Percentiles rank a stretch among this genome's conserved stretches.
These are phyloP conservation scores for Brassica rapa DNA, from an alignment of 345 rosid species.

Conservation along the genomic window DNA sequence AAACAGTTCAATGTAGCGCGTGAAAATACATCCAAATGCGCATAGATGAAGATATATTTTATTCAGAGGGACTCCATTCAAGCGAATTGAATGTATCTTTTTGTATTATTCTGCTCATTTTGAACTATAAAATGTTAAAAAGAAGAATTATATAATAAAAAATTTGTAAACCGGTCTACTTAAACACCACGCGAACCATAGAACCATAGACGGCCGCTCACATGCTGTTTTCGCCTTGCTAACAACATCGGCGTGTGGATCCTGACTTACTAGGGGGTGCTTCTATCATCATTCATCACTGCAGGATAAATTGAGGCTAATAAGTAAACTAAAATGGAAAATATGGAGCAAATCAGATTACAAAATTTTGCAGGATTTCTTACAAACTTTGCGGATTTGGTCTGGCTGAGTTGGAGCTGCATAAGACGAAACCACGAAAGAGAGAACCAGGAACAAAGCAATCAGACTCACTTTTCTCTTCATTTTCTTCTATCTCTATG, in stretches of 20 bases:
- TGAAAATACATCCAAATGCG: not conserved
- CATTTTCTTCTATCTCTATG: not conserved
- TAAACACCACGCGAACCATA: slow-evolving; percentile 1
- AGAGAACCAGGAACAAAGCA: slow-evolving; percentile 13
- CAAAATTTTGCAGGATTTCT: not conserved
- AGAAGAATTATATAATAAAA: not conserved
- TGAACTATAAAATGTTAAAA: not conserved
- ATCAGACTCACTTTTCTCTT: not conserved
- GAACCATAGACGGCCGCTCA: slow-evolving; percentile 2
- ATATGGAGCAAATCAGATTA: not conserved
- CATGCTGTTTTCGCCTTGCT: not conserved
- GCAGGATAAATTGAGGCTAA: not conserved
- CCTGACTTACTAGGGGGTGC: not conserved
- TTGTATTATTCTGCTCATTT: not conserved
- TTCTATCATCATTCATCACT: not conserved
- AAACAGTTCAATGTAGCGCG: too few relatives aligned
- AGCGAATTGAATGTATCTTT: not conserved
- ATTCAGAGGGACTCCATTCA: not conserved
- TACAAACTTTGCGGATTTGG: slow-evolving; percentile 15
- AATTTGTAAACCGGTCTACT: not conserved
- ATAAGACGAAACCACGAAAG: slow-evolving; percentile 6
- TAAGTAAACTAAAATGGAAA: not conserved
- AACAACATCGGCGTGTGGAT: not conserved
- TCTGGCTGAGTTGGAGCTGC: slow-evolving; percentile 3
- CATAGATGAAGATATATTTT: not conserved